Percentiles rank a stretch among this genome's conserved stretches.
phyloP scores from a whole-genome alignment of 805 yeast genomes.

The Vanderwaltozyma polyspora region DNA sequence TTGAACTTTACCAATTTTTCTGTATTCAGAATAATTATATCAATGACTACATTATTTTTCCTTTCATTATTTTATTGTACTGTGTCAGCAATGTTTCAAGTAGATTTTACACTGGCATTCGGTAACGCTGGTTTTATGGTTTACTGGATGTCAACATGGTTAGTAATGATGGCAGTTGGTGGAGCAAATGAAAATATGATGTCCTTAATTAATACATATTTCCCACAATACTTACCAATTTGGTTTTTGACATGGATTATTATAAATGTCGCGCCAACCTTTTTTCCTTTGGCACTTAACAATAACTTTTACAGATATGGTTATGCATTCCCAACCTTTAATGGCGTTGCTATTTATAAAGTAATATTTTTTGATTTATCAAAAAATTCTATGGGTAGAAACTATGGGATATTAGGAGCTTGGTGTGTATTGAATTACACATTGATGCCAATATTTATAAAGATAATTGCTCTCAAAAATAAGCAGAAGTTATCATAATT shows the following conservation, averaged over 20 bases:
- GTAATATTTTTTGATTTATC: conserved; percentile 47
- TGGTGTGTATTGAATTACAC: conserved; percentile 47
- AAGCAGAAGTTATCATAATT: no score
- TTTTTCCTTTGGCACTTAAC: conserved; percentile 49
- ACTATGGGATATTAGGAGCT: conserved; percentile 46
- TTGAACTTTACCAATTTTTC: conserved; percentile 37
- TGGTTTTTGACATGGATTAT: conserved; percentile 68
- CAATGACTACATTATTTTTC: conserved; percentile 44
- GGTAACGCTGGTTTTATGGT: conserved; percentile 64
- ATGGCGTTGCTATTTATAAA: conserved; percentile 49
- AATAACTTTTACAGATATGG: conserved; percentile 53
- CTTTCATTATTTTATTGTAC: conserved; percentile 47
- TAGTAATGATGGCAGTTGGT: conserved; percentile 70
- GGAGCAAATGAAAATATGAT: conserved; percentile 60
- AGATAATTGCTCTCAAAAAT: no score
- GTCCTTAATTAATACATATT: conserved; percentile 36
- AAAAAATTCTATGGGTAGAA: conserved; percentile 47
- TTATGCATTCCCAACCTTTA: conserved; percentile 58
- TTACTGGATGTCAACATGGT: conserved; percentile 56
- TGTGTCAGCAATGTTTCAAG: conserved; percentile 58
- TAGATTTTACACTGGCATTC: conserved; percentile 45
- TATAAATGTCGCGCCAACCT: conserved; percentile 56
- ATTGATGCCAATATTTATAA: conserved; percentile 35
- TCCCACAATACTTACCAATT: conserved; percentile 58
- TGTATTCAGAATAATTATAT: conserved; percentile 39